phyloP scores from a whole-genome alignment of 805 yeast species.

The Kuraishia cidri region DNA sequence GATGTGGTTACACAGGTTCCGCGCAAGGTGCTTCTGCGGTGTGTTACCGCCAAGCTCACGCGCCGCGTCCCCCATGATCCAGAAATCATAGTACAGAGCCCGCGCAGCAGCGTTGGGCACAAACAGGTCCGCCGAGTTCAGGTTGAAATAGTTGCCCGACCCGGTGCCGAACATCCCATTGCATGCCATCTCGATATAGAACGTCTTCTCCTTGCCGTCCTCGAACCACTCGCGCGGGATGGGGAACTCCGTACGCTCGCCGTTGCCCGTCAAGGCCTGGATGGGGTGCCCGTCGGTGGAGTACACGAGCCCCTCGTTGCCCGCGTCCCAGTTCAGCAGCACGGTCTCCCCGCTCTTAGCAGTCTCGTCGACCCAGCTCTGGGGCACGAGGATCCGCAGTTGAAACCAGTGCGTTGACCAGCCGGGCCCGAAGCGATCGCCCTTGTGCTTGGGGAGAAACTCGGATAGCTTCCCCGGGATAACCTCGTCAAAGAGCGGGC shows the following conservation, averaged over 20 bases:
- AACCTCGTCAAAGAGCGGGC: constrained; percentile 59
- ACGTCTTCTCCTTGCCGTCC: constrained; percentile 44
- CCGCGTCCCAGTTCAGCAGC: constrained; percentile 76
- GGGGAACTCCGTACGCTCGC: constrained; percentile 67
- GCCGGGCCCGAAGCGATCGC: constrained; percentile 83
- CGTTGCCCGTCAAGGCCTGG: constrained; percentile 84
- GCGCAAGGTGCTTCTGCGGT: constrained; percentile 81
- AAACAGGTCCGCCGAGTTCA: constrained; percentile 67
- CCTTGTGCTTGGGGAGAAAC: constrained; percentile 53
- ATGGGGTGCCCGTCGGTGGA: constrained; percentile 54
- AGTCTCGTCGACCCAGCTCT: constrained; percentile 37
- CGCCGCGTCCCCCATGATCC: constrained; percentile 87
- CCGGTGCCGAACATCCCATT: constrained; percentile 83
- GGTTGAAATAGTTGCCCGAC: constrained; percentile 55
- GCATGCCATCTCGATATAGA: constrained; percentile 85
- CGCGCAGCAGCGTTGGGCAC: constrained; percentile 78
- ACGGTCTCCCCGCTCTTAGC: constrained; percentile 29
- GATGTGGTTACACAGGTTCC: constrained; percentile 70
- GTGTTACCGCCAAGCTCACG: constrained; percentile 68
- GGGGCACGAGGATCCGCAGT: constrained; percentile 56
- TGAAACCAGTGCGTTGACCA: constrained; percentile 98
- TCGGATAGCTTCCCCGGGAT: constrained; percentile 35
- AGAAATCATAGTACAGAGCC: constrained; percentile 69
- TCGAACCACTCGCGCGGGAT: constrained; percentile 48
- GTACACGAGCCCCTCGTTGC: constrained; percentile 80